phyloP scores from a whole-genome alignment of 805 yeast genomes.

The Lachancea fermentati region DNA sequence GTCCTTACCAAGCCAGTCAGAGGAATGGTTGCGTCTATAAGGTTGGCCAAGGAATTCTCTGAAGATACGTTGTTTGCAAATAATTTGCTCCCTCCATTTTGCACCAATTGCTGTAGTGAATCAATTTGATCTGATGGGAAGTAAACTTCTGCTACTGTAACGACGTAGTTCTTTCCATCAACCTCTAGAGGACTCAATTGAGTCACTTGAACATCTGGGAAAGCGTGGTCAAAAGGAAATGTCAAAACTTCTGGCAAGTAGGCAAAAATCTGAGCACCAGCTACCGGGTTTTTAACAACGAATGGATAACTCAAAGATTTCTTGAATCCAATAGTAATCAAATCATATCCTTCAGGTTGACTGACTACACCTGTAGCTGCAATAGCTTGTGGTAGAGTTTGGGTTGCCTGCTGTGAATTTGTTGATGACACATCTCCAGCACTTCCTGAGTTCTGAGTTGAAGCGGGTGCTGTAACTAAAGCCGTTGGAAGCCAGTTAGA shows the following conservation, averaged over 20 bases:
- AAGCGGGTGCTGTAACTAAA: conserved; percentile 55
- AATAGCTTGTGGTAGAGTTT: conserved; percentile 38
- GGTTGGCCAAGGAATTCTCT: conserved; percentile 49
- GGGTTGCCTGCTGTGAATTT: conserved; percentile 39
- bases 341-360: conserved; percentile 19
- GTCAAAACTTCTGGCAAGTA: conserved; percentile 72
- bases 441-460: conserved; percentile 9
- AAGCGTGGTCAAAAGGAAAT: conserved; percentile 47
- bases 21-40: conserved; percentile 52
- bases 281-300: conserved; percentile 74
- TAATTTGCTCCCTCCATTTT: conserved; percentile 49
- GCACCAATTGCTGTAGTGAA: conserved; percentile 47
- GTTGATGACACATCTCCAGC: conserved; percentile 35
- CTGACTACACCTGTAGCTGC: conserved; percentile 37
- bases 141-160: conserved; percentile 84
- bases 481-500: conserved; percentile 64
- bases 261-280: conserved; percentile 65
- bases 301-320: conserved; percentile 78
- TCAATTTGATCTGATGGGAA: conserved; percentile 55
- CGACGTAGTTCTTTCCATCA: conserved; percentile 51
- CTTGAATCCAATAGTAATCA: conserved; percentile 46
- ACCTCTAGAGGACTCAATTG: conserved; percentile 74
- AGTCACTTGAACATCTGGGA: conserved; percentile 55
- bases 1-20: conserved; percentile 33
- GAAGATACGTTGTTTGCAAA: conserved; percentile 56